These are phyloP conservation scores for Puccinia triticina DNA, from an alignment of 1,284 basidiomycete genomes.

Conservation along the genomic window DNA sequence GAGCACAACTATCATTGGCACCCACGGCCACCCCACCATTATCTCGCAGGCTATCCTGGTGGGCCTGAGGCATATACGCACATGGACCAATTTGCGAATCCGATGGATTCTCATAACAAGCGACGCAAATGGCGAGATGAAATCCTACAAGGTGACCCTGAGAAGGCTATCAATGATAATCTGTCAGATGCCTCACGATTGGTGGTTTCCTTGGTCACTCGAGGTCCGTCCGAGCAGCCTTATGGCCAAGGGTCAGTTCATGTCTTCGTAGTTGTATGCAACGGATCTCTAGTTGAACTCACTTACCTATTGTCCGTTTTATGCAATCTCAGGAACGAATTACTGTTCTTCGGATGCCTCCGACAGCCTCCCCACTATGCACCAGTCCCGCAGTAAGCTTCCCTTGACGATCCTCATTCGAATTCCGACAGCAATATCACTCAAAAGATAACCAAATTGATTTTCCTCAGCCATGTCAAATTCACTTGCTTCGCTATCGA, in stretches of 20 bases:
- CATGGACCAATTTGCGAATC: conserved; percentile 16
- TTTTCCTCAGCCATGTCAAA: background rate
- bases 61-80: background rate
- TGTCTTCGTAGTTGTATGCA: background rate
- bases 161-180: conserved; percentile 40
- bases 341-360: conserved; percentile 6
- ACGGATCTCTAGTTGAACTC: background rate
- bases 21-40: background rate
- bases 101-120: conserved; percentile 19
- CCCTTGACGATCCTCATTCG: background rate
- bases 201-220: conserved; percentile 44
- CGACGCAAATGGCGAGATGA: conserved; percentile 43
- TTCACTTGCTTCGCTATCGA: conserved; percentile 33
- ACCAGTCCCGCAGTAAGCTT: background rate
- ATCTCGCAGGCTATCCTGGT: background rate
- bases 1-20: background rate
- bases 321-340: conserved; percentile 10
- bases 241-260: conserved; percentile 43
- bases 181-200: conserved; percentile 17
- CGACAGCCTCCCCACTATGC: background rate
- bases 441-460: background rate
- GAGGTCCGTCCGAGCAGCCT: conserved; percentile 36
- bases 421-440: background rate
- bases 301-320: background rate
- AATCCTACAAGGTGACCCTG: conserved; percentile 44